Percentiles rank a stretch among this genome's conserved stretches.
Conservation (phyloP, 2,329 filamentous ascomycete genomes). For the Calonectria hawksworthii region DNA sequence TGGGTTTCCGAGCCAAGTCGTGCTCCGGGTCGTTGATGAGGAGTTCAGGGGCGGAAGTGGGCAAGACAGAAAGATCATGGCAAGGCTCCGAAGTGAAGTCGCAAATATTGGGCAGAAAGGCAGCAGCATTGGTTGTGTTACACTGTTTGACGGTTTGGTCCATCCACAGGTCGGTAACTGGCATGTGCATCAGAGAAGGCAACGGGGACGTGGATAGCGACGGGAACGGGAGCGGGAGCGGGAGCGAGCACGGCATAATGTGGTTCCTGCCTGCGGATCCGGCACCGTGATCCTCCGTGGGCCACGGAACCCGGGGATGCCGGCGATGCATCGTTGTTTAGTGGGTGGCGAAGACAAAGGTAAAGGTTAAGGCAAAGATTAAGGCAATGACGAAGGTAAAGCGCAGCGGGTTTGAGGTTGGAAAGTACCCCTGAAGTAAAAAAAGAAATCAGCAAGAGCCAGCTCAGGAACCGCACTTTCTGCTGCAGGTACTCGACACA, state of each 20-base stretch:
- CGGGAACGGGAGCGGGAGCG: conserved; percentile 13
- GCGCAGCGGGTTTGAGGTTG: background rate
- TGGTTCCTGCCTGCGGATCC: conserved; percentile 9
- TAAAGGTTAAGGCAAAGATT: background rate
- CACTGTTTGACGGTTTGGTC: background rate
- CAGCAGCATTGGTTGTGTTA: conserved; percentile 2
- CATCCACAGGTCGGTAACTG: conserved; percentile 9
- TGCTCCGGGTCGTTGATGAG: conserved; percentile 22
- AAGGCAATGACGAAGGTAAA: background rate
- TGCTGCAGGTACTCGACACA: background rate
- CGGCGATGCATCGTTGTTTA: conserved; percentile 6
- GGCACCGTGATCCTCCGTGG: background rate
- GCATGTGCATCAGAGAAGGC: background rate
- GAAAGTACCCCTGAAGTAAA: background rate
- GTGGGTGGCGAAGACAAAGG: background rate
- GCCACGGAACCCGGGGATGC: background rate
- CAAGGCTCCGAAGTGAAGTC: conserved; percentile 12
- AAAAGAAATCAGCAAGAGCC: background rate
- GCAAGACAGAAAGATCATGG: background rate
- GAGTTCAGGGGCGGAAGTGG: conserved; percentile 13
- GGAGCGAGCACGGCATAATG: background rate
- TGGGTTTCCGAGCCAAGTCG: background rate
- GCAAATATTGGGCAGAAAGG: background rate
- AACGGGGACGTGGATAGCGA: background rate
- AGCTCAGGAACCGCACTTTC: background rate